Conservation (phyloP, 768 basidiomycete species). For the Dacryopinax primogenitus region DNA sequence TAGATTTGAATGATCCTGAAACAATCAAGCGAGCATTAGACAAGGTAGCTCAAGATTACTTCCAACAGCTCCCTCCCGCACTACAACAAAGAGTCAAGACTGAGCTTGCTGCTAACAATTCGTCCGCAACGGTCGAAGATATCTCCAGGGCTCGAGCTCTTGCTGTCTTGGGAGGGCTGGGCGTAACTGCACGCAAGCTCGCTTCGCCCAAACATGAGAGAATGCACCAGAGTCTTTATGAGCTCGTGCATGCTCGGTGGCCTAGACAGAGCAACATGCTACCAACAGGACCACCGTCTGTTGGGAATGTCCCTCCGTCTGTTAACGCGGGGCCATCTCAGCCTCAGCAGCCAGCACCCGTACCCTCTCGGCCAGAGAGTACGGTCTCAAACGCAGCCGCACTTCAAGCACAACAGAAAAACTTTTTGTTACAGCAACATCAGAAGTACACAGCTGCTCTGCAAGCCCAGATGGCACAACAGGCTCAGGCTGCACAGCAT, state of each 20-base stretch:
- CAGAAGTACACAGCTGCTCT: background rate
- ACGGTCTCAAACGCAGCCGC: background rate
- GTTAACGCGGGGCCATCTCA: background rate
- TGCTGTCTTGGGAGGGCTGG: background rate
- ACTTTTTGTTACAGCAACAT: background rate
- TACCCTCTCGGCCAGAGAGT: background rate
- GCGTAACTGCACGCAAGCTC: background rate
- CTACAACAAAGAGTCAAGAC: background rate
- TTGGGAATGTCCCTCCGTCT: background rate
- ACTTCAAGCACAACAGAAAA: background rate
- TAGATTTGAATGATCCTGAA: background rate
- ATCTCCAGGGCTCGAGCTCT: background rate
- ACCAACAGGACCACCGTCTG: background rate
- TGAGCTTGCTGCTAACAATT: background rate
- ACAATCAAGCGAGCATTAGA: background rate
- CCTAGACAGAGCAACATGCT: background rate
- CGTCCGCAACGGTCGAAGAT: background rate
- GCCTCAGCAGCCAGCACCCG: background rate
- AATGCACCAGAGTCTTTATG: constrained; percentile 1
- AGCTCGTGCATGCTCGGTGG: background rate
- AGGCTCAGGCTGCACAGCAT: background rate
- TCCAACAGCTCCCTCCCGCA: background rate
- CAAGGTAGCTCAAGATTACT: background rate
- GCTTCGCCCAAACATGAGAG: background rate
- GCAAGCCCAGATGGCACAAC: background rate